Evolutionary conservation across 2,329 filamentous ascomycete genomes (phyloP).

Genomic region (Cladorrhinum sp.): DNA sequence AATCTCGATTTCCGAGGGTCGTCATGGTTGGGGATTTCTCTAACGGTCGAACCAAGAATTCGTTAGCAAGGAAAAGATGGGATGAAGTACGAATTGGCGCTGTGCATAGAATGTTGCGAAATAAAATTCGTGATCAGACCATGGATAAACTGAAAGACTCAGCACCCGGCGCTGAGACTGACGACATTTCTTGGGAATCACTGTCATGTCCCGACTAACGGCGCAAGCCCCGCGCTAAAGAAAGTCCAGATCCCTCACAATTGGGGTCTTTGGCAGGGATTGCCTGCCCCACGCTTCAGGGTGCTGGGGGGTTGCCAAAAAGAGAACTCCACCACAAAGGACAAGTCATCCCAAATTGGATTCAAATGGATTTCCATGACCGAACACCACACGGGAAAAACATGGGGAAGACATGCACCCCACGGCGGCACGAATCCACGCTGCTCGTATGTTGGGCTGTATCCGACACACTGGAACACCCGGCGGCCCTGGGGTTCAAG

Average conservation of each 20-base stretch:
- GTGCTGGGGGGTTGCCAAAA: background rate
- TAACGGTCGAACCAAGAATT: background rate
- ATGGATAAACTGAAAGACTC: background rate
- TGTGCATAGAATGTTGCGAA: background rate
- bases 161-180: conserved; percentile 2
- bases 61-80: background rate
- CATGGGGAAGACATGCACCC: conserved; percentile 12
- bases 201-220: conserved; percentile 2
- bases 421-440: too few species aligned
- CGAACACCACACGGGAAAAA: background rate
- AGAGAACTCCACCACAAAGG: conserved; percentile 13
- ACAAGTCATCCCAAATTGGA: background rate
- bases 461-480: background rate
- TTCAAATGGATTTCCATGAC: conserved; percentile 3
- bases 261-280: conserved; percentile 9
- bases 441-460: too few species aligned
- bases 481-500: background rate
- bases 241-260: conserved; percentile 8
- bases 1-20: conserved; percentile 21
- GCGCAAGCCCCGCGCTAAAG: conserved; percentile 11
- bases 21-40: conserved; percentile 18
- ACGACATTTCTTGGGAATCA: conserved; percentile 16
- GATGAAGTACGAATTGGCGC: background rate
- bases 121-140: background rate
- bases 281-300: conserved; percentile 15